These are phyloP conservation scores for Lichtheimia ramosa DNA, from an alignment of 371 early-diverging fungal species.

Conservation along the genomic window DNA sequence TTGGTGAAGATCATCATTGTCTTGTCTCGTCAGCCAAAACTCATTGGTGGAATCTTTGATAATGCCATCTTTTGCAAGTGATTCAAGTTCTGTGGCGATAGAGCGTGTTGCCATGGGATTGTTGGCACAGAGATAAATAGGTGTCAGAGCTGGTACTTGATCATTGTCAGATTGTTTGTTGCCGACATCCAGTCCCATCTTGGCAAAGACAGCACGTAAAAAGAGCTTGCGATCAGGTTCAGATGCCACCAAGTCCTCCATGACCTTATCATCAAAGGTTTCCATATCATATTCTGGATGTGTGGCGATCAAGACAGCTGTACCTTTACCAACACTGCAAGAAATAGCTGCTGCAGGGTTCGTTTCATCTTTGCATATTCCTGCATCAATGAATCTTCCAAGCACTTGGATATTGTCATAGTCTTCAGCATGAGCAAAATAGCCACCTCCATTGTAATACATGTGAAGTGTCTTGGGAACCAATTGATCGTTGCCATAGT, in stretches of 20 bases:
- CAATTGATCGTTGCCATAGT: conserved; percentile 8
- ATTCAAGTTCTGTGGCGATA: conserved; percentile 14
- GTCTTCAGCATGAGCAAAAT: conserved; percentile 60
- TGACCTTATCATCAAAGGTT: conserved; percentile 20
- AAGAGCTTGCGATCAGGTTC: conserved; percentile 52
- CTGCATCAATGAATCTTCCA: conserved; percentile 57
- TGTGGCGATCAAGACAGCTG: conserved; percentile 66
- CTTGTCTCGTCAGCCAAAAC: conserved; percentile 25
- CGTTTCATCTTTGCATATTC: conserved; percentile 20
- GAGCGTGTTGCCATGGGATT: conserved; percentile 26
- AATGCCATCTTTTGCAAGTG: conserved; percentile 17
- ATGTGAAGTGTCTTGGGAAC: conserved; percentile 29
- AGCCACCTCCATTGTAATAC: conserved; percentile 85
- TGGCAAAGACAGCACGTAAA: conserved; percentile 45
- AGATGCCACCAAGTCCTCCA: conserved; percentile 43
- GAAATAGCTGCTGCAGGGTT: conserved; percentile 50
- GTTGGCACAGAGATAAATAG: conserved; percentile 55
- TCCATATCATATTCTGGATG: conserved; percentile 77
- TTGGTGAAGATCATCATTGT: background rate
- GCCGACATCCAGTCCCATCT: conserved; percentile 53
- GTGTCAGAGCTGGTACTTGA: conserved; percentile 45
- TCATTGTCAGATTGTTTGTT: conserved; percentile 24
- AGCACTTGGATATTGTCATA: conserved; percentile 51
- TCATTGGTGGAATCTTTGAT: conserved; percentile 40
- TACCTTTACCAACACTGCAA: conserved; percentile 63